Percentiles rank a stretch among this genome's conserved stretches.
Conservation (phyloP, 768 basidiomycete genomes). For the Rhizopogon rudus region DNA sequence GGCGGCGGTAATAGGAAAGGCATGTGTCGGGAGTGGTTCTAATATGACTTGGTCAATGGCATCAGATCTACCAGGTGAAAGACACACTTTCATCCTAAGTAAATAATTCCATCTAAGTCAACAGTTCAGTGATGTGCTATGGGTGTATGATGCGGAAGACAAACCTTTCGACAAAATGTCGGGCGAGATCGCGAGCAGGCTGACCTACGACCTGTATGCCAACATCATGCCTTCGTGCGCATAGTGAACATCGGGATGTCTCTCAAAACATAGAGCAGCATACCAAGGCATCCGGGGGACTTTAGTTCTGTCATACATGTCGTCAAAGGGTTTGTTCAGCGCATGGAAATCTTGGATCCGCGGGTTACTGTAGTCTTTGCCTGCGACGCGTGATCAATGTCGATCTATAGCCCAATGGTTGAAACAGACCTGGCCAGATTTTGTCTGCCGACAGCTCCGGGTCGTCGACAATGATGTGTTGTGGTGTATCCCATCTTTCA, state of each 20-base stretch:
- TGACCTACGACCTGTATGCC: constrained; percentile 95
- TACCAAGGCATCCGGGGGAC: constrained; percentile 96
- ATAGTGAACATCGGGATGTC: not conserved
- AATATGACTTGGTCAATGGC: constrained; percentile 2
- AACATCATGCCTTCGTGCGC: constrained; percentile 80
- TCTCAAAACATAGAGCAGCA: constrained; percentile 14
- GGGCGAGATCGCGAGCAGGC: constrained; percentile 88
- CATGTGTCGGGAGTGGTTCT: constrained; percentile 92
- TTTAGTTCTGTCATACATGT: constrained; percentile 90
- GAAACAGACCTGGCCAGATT: constrained; percentile 78
- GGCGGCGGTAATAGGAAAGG: constrained; percentile 92
- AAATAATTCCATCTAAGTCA: constrained; percentile 84
- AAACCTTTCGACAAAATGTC: constrained; percentile 92
- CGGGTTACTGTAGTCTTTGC: constrained; percentile 94
- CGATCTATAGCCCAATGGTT: not conserved
- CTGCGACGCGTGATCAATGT: constrained; percentile 31
- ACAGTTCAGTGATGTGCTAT: not conserved
- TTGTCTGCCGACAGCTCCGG: constrained; percentile 55
- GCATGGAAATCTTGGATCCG: constrained; percentile 82
- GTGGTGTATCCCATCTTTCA: constrained; percentile 90
- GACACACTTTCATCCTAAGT: constrained; percentile 79
- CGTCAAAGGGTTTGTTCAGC: constrained; percentile 86
- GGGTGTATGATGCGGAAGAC: constrained; percentile 8
- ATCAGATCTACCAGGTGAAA: not conserved
- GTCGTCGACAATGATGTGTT: constrained; percentile 88